phyloP scores from a whole-genome alignment of 495 filamentous ascomycete genomes.

The Friedmanniomyces endolithicus region DNA sequence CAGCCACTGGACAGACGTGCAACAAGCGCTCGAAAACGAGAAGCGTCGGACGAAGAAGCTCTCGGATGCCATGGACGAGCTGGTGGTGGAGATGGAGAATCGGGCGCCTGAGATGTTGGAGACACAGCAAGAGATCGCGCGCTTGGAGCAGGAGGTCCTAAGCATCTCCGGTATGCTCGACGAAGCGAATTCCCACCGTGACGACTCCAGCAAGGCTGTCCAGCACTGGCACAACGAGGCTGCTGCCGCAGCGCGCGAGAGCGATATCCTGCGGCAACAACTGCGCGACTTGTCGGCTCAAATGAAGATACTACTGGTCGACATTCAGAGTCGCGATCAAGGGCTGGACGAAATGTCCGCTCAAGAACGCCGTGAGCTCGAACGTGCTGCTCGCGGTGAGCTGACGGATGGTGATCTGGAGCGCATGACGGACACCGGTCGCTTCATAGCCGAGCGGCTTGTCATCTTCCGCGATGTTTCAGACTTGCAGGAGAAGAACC shows the following conservation, averaged over 20 bases:
- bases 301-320: constrained; percentile 75
- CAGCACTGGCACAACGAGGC: constrained; percentile 64
- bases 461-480: constrained; percentile 70
- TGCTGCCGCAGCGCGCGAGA: constrained; percentile 56
- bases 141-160: constrained; percentile 52
- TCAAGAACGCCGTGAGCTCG: constrained; percentile 51
- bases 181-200: constrained; percentile 41
- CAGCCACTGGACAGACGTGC: constrained; percentile 49
- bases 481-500: constrained; percentile 81
- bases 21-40: constrained; percentile 49
- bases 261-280: constrained; percentile 68
- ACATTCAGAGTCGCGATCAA: constrained; percentile 64
- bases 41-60: constrained; percentile 59
- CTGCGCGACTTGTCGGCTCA: constrained; percentile 84
- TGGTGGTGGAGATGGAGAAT: constrained; percentile 50
- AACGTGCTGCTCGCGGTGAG: constrained; percentile 57
- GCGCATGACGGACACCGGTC: constrained; percentile 64
- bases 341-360: constrained; percentile 59
- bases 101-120: constrained; percentile 52
- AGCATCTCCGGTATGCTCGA: constrained; percentile 65
- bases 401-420: constrained; percentile 50
- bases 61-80: constrained; percentile 62
- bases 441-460: constrained; percentile 72
- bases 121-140: constrained; percentile 41
- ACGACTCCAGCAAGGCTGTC: constrained; percentile 45